Conservation (phyloP, 2,329 filamentous ascomycete species). For the Colletotrichum sp. region DNA sequence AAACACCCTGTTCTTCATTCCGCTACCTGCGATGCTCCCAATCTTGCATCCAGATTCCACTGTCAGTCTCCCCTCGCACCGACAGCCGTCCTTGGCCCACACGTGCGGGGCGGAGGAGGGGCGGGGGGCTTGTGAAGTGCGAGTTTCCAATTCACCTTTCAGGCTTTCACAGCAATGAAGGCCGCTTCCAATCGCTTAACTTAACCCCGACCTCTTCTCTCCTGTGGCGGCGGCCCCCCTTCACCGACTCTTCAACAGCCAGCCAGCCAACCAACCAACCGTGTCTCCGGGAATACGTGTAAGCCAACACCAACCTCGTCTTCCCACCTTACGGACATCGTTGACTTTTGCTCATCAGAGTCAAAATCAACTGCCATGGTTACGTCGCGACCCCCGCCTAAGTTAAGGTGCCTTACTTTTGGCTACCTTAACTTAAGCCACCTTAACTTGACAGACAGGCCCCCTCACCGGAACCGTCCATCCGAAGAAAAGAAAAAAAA, state of each 20-base stretch:
- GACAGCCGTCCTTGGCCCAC: neutral
- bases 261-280: neutral
- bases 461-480: neutral
- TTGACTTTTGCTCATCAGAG: neutral
- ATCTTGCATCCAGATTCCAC: neutral
- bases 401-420: neutral
- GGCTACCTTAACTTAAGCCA: neutral
- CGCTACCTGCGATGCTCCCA: neutral
- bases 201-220: neutral
- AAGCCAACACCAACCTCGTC: neutral
- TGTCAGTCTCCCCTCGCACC: neutral
- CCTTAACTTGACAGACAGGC: neutral
- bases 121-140: neutral
- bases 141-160: neutral
- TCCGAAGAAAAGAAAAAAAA: neutral
- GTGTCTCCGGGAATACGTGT: neutral
- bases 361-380: neutral
- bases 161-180: neutral
- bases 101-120: constrained; percentile 1
- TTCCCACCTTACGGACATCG: neutral
- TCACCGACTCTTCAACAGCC: constrained; percentile 1
- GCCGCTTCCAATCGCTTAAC: neutral
- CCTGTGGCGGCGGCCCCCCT: neutral
- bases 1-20: neutral
- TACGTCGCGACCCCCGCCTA: neutral